These are phyloP conservation scores for Aspergillus sp. DNA, from an alignment of 2,329 filamentous ascomycete species.

Conservation along the genomic window DNA sequence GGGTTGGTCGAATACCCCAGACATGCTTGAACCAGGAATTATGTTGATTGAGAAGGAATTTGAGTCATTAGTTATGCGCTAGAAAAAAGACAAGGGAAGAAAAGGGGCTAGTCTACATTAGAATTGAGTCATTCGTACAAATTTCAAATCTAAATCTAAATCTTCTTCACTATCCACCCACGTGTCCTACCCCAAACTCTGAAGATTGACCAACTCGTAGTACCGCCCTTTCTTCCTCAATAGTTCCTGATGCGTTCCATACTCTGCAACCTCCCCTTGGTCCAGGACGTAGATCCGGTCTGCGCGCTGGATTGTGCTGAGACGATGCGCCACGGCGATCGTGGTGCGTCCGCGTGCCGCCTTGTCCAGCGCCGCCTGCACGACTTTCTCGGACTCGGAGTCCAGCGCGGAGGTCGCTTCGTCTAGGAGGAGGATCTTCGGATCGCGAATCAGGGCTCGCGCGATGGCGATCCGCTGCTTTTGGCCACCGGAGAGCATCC, in stretches of 20 bases:
- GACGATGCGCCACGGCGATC: slow-evolving; percentile 83
- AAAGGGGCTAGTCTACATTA: too few species aligned
- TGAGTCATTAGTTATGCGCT: too few species aligned
- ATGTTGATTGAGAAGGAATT: too few species aligned
- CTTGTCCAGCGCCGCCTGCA: slow-evolving; percentile 70
- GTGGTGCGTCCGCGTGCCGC: slow-evolving; percentile 81
- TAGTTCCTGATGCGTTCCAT: slow-evolving; percentile 71
- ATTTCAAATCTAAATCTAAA: too few species aligned
- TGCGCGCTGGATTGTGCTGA: slow-evolving; percentile 87
- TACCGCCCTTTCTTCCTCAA: slow-evolving; percentile 68
- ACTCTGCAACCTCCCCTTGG: slow-evolving; percentile 76
- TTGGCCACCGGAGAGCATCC: slow-evolving; percentile 34
- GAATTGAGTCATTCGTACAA: too few species aligned
- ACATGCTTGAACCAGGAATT: too few species aligned
- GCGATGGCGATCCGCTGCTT: slow-evolving; percentile 38
- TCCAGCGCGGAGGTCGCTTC: slow-evolving; percentile 47
- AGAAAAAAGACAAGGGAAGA: too few species aligned
- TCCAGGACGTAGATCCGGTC: slow-evolving; percentile 93
- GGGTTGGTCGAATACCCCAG: too few species aligned
- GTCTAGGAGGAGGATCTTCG: slow-evolving; percentile 28
- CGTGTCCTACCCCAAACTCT: slow-evolving; percentile 56
- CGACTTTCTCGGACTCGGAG: slow-evolving; percentile 46
- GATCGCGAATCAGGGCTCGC: slow-evolving; percentile 35
- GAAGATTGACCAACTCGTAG: slow-evolving; percentile 72
- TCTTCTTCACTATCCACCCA: not conserved